These are phyloP conservation scores for Amanita muscaria DNA, from an alignment of 768 basidiomycete genomes.

Conservation along the genomic window DNA sequence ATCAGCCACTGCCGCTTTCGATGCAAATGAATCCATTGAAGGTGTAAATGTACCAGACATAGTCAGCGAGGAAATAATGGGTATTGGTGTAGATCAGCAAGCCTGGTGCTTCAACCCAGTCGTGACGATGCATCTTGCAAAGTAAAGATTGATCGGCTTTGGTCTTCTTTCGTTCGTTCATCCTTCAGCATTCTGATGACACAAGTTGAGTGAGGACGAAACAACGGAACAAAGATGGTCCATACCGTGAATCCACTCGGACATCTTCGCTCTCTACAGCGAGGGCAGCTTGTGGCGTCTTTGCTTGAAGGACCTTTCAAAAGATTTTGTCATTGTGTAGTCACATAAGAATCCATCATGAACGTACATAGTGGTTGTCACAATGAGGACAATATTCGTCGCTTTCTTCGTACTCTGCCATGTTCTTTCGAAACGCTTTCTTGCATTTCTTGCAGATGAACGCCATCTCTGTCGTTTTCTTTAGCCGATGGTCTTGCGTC, in stretches of 20 bases:
- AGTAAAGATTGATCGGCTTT: constrained; percentile 3
- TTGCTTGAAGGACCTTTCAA: constrained; percentile 81
- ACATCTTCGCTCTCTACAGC: constrained; percentile 90
- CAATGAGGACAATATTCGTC: constrained; percentile 98
- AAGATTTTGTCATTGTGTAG: not conserved
- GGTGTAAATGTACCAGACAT: not conserved
- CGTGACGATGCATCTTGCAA: constrained; percentile 2
- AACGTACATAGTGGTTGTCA: constrained; percentile 87
- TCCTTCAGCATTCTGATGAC: constrained; percentile 76
- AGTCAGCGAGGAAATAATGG: not conserved
- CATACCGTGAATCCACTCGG: constrained; percentile 77
- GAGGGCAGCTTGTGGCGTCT: constrained; percentile 77
- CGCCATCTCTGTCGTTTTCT: constrained; percentile 62
- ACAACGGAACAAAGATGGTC: constrained; percentile 1
- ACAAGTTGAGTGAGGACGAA: constrained; percentile 7
- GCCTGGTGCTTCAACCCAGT: constrained; percentile 3
- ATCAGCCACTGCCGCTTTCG: not conserved
- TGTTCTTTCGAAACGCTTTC: constrained; percentile 96
- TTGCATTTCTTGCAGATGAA: constrained; percentile 50
- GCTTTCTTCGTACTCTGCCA: constrained; percentile 86
- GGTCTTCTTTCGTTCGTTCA: constrained; percentile 37
- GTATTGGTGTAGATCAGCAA: not conserved
- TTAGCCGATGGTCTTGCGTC: constrained; percentile 59
- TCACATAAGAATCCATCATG: not conserved
- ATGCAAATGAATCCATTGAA: not conserved